Evolutionary conservation across 2,329 filamentous ascomycete species (phyloP).

Genomic region (Alternaria arborescens): DNA sequence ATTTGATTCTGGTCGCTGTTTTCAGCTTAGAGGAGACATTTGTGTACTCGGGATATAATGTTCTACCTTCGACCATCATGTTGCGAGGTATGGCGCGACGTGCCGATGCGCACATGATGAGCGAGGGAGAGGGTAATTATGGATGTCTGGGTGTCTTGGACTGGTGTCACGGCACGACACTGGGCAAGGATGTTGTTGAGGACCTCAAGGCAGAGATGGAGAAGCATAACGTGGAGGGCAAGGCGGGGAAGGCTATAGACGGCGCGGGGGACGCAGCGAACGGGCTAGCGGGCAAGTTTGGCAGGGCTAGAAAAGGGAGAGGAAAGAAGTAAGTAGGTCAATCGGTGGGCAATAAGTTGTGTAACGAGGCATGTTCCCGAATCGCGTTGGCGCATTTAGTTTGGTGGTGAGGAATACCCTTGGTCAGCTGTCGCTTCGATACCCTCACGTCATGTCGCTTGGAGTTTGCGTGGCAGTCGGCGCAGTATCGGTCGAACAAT

Average conservation of each 20-base stretch:
- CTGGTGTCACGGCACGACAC: slow-evolving; percentile 48
- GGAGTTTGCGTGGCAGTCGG: slow-evolving; percentile 10
- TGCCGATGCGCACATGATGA: slow-evolving; percentile 67
- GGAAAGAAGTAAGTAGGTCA: slow-evolving; percentile 28
- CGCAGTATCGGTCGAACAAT: slow-evolving; percentile 27
- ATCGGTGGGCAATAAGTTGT: neutral
- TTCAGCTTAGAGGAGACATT: slow-evolving; percentile 73
- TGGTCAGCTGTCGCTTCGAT: slow-evolving; percentile 14
- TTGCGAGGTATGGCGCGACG: slow-evolving; percentile 65
- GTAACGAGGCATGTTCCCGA: neutral
- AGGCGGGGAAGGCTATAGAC: slow-evolving; percentile 48
- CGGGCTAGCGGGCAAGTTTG: slow-evolving; percentile 40
- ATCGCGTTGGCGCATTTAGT: slow-evolving; percentile 5
- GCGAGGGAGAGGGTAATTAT: slow-evolving; percentile 66
- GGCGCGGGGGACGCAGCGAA: slow-evolving; percentile 42
- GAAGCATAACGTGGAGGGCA: slow-evolving; percentile 62
- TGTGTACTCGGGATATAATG: slow-evolving; percentile 72
- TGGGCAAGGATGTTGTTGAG: slow-evolving; percentile 65
- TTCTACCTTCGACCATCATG: slow-evolving; percentile 66
- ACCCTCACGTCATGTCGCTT: slow-evolving; percentile 14
- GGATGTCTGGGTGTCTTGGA: slow-evolving; percentile 67
- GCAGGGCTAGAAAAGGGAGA: slow-evolving; percentile 39
- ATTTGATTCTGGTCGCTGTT: slow-evolving; percentile 69
- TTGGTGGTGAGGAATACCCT: slow-evolving; percentile 5
- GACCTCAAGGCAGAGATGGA: slow-evolving; percentile 65